A percentile compares a stretch with the other conserved stretches of the same genome.
phyloP scores from a whole-genome alignment of 352 stramenopile genomes.

The Phytophthora sp. region DNA sequence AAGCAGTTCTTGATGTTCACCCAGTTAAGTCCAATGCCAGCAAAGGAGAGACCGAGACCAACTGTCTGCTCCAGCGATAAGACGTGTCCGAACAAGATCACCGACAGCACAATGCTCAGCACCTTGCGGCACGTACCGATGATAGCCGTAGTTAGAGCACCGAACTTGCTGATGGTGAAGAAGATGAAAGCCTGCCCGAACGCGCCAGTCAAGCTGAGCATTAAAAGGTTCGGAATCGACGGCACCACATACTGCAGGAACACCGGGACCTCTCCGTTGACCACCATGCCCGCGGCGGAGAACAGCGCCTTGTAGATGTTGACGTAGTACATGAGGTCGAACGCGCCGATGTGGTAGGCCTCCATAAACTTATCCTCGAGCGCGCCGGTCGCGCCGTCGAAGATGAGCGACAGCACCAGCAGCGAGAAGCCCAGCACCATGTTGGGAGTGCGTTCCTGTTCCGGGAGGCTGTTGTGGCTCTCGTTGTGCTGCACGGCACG shows the following conservation, averaged over 20 bases:
- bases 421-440: constrained; percentile 71
- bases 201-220: constrained; percentile 79
- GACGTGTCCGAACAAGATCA: constrained; percentile 84
- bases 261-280: constrained; percentile 68
- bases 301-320: constrained; percentile 88
- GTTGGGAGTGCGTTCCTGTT: constrained; percentile 67
- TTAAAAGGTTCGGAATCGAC: constrained; percentile 64
- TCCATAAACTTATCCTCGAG: constrained; percentile 87
- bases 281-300: constrained; percentile 66
- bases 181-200: constrained; percentile 88
- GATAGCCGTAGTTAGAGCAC: constrained; percentile 83
- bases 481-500: constrained; percentile 46
- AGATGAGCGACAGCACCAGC: constrained; percentile 75
- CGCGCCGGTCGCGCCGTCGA: constrained; percentile 79
- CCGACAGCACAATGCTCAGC: constrained; percentile 84
- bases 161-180: constrained; percentile 89
- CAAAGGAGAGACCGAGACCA: constrained; percentile 68
- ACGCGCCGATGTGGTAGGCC: constrained; percentile 80
- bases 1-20: constrained; percentile 63
- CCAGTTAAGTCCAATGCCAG: constrained; percentile 85
- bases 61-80: constrained; percentile 69
- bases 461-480: constrained; percentile 42
- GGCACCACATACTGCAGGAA: constrained; percentile 70
- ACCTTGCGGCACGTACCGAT: constrained; percentile 89
- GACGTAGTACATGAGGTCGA: constrained; percentile 90